Conservation (phyloP, 2,329 filamentous ascomycete species). For the Chaetomium sp. region DNA sequence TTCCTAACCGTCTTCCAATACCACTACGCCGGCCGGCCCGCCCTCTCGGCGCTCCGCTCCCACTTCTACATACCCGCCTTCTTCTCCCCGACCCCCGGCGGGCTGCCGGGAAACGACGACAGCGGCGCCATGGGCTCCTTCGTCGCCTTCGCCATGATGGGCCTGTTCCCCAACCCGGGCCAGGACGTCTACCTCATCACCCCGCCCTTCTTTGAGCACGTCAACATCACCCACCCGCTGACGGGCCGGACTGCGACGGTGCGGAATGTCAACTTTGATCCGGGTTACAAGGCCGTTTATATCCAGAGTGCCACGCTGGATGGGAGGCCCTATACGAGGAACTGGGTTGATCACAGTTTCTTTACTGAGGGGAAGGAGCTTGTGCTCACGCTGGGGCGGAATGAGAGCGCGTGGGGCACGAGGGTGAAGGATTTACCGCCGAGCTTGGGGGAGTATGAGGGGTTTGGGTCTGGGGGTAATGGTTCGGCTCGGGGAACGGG, state of each 20-base stretch:
- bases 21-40: constrained; percentile 69
- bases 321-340: constrained; percentile 61
- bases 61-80: constrained; percentile 67
- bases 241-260: constrained; percentile 64
- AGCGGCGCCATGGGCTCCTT: constrained; percentile 71
- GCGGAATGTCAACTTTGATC: constrained; percentile 63
- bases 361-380: constrained; percentile 66
- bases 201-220: constrained; percentile 65
- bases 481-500: constrained; percentile 22
- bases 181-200: constrained; percentile 73
- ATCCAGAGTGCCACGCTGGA: constrained; percentile 67
- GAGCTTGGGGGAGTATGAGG: constrained; percentile 49
- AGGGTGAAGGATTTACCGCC: constrained; percentile 62
- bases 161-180: constrained; percentile 68
- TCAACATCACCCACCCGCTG: constrained; percentile 58
- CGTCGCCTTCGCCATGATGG: constrained; percentile 67
- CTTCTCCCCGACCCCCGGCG: constrained; percentile 61
- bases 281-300: constrained; percentile 58
- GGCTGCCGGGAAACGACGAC: constrained; percentile 72
- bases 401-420: constrained; percentile 68
- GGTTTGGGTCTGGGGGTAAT: constrained; percentile 30
- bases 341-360: constrained; percentile 70
- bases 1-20: constrained; percentile 69
- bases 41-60: constrained; percentile 53
- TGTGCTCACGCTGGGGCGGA: constrained; percentile 61